Conservation (phyloP, 192 early-diverging fungal genomes). For the Phycomyces blakesleeanus region DNA sequence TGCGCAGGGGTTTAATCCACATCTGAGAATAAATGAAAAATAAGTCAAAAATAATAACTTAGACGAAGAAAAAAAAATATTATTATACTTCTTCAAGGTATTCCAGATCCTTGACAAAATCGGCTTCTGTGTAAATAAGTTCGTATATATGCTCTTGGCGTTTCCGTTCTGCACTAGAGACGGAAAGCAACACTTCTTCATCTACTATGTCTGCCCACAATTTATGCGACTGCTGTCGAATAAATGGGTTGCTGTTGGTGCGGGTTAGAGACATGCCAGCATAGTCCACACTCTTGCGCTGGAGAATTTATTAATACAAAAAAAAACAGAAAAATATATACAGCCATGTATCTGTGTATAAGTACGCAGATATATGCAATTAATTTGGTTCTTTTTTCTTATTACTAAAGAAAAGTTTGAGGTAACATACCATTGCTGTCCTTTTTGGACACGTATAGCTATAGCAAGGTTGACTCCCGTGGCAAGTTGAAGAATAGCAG, state of each 20-base stretch:
- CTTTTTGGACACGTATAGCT: conserved; percentile 83
- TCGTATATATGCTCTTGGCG: conserved; percentile 84
- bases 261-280: conserved; percentile 21
- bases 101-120: conserved; percentile 76
- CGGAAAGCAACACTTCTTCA: conserved; percentile 61
- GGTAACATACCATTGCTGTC: conserved; percentile 51
- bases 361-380: no score
- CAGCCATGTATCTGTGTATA: no score
- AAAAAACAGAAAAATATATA: no score
- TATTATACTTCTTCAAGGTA: conserved; percentile 56
- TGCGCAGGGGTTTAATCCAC: conserved; percentile 64
- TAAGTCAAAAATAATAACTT: no score
- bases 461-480: conserved; percentile 77
- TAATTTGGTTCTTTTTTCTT: no score
- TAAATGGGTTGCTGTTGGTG: not conserved
- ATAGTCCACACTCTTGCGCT: conserved; percentile 40
- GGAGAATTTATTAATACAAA: not conserved
- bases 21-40: conserved; percentile 24
- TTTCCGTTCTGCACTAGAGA: conserved; percentile 63
- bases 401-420: no score
- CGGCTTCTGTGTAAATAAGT: conserved; percentile 72
- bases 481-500: conserved; percentile 94
- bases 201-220: conserved; percentile 84
- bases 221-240: conserved; percentile 52
- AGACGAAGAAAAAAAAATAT: not conserved